These are phyloP conservation scores for Phellinidium pouzarii DNA, from an alignment of 1,284 basidiomycete genomes.

Conservation along the genomic window DNA sequence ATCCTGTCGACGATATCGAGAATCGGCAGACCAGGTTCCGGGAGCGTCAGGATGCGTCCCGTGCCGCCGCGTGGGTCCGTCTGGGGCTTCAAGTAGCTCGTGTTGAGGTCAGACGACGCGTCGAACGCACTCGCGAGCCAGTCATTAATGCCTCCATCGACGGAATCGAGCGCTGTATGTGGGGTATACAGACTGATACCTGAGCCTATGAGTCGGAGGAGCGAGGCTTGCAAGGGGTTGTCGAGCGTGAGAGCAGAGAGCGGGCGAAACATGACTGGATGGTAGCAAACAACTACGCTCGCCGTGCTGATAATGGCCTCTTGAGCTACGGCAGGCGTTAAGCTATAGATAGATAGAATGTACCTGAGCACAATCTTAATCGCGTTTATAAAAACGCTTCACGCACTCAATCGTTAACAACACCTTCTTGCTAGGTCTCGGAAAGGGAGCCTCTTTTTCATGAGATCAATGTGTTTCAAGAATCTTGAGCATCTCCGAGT, in stretches of 20 bases:
- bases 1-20: conserved; percentile 56
- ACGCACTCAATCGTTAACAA: conserved; percentile 83
- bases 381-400: conserved; percentile 1
- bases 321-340: conserved; percentile 71
- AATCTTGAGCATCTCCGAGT: too few species aligned
- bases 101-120: neutral
- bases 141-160: conserved; percentile 81
- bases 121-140: conserved; percentile 53
- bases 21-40: conserved; percentile 45
- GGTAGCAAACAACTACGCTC: conserved; percentile 78
- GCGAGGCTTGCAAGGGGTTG: conserved; percentile 73
- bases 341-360: conserved; percentile 34
- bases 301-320: conserved; percentile 64
- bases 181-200: conserved; percentile 86
- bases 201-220: conserved; percentile 72
- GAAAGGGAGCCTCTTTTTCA: conserved; percentile 63
- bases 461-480: neutral
- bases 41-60: conserved; percentile 62
- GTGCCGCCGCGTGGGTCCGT: conserved; percentile 41
- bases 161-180: conserved; percentile 81
- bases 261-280: conserved; percentile 83
- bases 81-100: conserved; percentile 20
- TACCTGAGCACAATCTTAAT: conserved; percentile 9
- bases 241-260: conserved; percentile 73
- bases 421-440: conserved; percentile 53